A percentile compares a stretch with the other conserved stretches of the same genome.
Evolutionary conservation across 1,284 basidiomycete genomes (phyloP).

Genomic region (Apiotrichum akiyoshidainum): DNA sequence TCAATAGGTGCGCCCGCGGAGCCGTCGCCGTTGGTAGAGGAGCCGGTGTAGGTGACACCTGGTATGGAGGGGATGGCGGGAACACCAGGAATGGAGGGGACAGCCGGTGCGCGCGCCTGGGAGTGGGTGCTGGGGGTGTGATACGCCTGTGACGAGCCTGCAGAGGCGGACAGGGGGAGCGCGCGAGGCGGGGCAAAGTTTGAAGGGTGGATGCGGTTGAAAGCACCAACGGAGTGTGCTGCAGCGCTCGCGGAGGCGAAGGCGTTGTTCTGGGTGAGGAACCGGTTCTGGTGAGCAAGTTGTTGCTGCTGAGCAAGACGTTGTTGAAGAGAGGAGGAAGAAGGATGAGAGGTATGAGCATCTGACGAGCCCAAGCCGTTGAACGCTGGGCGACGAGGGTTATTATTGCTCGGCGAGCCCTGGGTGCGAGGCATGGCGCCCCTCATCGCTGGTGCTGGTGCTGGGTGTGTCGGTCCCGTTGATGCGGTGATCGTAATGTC

Average conservation of each 20-base stretch:
- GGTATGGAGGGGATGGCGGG: background rate
- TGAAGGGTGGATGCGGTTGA: background rate
- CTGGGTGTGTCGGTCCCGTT: conserved; percentile 1
- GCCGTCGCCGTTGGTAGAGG: conserved; percentile 7
- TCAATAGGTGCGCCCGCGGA: conserved; percentile 32
- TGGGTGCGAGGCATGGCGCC: conserved; percentile 2
- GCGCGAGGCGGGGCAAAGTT: background rate
- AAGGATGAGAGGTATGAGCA: background rate
- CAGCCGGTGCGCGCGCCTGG: background rate
- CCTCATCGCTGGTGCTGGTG: background rate
- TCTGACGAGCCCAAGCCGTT: background rate
- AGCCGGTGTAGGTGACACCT: background rate
- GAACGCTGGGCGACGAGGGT: background rate
- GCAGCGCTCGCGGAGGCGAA: background rate
- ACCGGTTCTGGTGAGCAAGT: background rate
- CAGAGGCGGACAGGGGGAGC: background rate
- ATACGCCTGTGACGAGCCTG: no score
- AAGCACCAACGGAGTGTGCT: background rate
- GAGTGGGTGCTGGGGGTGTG: background rate
- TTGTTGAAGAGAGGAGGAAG: background rate
- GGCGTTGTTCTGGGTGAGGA: background rate
- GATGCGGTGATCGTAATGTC: conserved; percentile 15
- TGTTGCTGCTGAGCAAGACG: background rate
- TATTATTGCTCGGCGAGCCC: background rate
- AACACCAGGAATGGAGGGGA: background rate